These are phyloP conservation scores for Vitis rupestris DNA, from an alignment of 164 flowering plant genomes.

Conservation along the genomic window DNA sequence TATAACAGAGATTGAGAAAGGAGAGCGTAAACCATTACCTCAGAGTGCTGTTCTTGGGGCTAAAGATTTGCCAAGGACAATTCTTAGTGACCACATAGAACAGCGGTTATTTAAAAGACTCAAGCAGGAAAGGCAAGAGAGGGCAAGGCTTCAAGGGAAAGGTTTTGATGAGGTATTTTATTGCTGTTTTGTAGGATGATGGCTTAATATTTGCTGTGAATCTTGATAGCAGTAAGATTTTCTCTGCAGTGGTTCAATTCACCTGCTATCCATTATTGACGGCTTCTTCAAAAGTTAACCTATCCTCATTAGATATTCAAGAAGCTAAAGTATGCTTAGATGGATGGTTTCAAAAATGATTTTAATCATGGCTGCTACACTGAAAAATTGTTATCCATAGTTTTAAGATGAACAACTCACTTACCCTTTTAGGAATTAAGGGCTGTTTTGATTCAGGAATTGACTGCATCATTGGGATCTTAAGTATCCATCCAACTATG, in stretches of 20 bases:
- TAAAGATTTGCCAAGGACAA: conserved; percentile 93
- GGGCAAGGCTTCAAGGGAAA: conserved; percentile 71
- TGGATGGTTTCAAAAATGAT: too few species aligned
- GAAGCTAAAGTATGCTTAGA: too few species aligned
- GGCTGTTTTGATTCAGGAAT: not conserved
- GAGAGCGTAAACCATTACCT: conserved; percentile 88
- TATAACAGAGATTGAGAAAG: conserved; percentile 75
- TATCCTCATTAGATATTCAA: too few species aligned
- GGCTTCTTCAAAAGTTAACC: too few species aligned
- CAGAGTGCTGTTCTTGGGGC: conserved; percentile 99
- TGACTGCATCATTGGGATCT: not conserved
- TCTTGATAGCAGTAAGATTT: not conserved
- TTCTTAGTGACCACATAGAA: conserved; percentile 96
- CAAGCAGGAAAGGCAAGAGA: conserved; percentile 82
- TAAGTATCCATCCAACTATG: not conserved
- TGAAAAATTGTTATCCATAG: too few species aligned
- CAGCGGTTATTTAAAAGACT: conserved; percentile 61
- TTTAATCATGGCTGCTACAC: too few species aligned
- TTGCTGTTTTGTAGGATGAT: not conserved
- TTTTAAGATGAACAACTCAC: too few species aligned
- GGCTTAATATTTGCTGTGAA: not conserved
- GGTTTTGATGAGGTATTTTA: conserved; percentile 64
- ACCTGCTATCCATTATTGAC: too few species aligned
- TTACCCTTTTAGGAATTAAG: not conserved
- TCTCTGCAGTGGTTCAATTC: too few species aligned